These are phyloP conservation scores for Lasiosphaeria hispida DNA, from an alignment of 495 filamentous ascomycete species.

Conservation along the genomic window DNA sequence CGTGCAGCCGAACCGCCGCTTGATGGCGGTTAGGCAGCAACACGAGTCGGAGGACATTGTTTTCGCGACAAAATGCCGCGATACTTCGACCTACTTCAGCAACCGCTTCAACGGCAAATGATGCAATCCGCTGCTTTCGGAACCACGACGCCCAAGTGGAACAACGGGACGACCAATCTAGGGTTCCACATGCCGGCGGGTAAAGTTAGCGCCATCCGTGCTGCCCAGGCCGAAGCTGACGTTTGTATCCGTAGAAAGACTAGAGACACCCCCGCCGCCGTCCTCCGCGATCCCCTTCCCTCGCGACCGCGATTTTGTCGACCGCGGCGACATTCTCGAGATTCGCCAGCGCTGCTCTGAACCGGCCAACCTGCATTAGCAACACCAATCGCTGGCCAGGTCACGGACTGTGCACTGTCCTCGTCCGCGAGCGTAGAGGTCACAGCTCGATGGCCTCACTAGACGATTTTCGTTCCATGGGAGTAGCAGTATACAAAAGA, in stretches of 20 bases:
- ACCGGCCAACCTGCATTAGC: too few species aligned
- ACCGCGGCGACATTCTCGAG: slow-evolving; percentile 28
- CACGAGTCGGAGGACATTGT: too few species aligned
- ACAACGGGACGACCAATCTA: slow-evolving; percentile 30
- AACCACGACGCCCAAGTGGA: slow-evolving; percentile 33
- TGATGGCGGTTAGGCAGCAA: neutral
- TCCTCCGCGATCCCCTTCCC: slow-evolving; percentile 32
- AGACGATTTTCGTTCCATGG: too few species aligned
- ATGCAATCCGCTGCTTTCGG: slow-evolving; percentile 29
- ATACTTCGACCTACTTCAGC: too few species aligned
- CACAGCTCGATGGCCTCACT: too few species aligned
- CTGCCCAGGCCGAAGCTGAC: slow-evolving; percentile 27
- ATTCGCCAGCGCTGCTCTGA: slow-evolving; percentile 30
- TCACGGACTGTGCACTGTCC: too few species aligned
- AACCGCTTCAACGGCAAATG: too few species aligned
- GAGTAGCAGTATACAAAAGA: too few species aligned
- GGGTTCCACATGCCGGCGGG: slow-evolving; percentile 31
- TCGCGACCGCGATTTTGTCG: slow-evolving; percentile 37
- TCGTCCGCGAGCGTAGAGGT: too few species aligned
- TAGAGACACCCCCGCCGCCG: slow-evolving; percentile 27
- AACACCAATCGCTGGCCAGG: too few species aligned
- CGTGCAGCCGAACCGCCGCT: neutral
- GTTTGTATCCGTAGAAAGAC: slow-evolving; percentile 22
- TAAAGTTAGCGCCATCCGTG: slow-evolving; percentile 20
- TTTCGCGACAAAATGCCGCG: too few species aligned